Percentiles rank a stretch among this genome's conserved stretches.
phyloP scores from a whole-genome alignment of 2,329 filamentous ascomycete genomes.

The Sporothrix inflata region DNA sequence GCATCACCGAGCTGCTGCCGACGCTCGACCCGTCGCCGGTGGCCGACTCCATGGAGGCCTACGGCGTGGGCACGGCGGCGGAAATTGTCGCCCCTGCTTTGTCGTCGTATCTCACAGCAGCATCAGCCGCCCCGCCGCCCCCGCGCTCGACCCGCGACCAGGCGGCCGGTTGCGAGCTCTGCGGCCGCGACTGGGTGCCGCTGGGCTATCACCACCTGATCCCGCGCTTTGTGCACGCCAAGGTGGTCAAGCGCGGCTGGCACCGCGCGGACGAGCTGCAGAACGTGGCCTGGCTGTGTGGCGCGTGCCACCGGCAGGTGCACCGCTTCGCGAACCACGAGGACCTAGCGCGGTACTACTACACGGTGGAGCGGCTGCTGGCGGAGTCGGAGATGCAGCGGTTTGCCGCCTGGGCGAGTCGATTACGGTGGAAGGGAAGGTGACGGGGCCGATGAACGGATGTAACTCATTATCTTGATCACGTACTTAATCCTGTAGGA shows the following conservation, averaged over 20 bases:
- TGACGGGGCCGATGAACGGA: background rate
- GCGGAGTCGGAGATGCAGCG: slow-evolving; percentile 70
- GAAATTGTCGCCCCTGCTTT: slow-evolving; percentile 67
- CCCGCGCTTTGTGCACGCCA: slow-evolving; percentile 75
- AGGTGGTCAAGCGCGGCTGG: slow-evolving; percentile 78
- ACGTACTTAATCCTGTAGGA: background rate
- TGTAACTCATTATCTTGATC: background rate
- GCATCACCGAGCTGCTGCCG: slow-evolving; percentile 53
- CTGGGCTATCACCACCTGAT: slow-evolving; percentile 86
- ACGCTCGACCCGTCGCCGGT: slow-evolving; percentile 61
- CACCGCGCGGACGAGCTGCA: slow-evolving; percentile 74
- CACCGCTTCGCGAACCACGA: slow-evolving; percentile 76
- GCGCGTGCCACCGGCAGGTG: slow-evolving; percentile 82
- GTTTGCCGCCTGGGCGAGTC: slow-evolving; percentile 74
- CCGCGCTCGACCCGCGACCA: slow-evolving; percentile 59
- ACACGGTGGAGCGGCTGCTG: slow-evolving; percentile 71
- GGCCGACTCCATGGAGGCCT: slow-evolving; percentile 68
- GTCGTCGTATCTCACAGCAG: slow-evolving; percentile 61
- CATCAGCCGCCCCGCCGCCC: slow-evolving; percentile 65
- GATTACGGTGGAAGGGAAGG: slow-evolving; percentile 69
- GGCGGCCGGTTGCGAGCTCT: slow-evolving; percentile 72
- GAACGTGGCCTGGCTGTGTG: slow-evolving; percentile 84
- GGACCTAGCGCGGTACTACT: slow-evolving; percentile 72
- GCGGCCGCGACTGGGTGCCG: slow-evolving; percentile 71
- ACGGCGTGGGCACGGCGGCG: slow-evolving; percentile 60